Percentiles rank a stretch among this genome's conserved stretches.
These are phyloP conservation scores for Setaria viridis DNA, from an alignment of 202 grass and related monocot species.

Conservation along the genomic window DNA sequence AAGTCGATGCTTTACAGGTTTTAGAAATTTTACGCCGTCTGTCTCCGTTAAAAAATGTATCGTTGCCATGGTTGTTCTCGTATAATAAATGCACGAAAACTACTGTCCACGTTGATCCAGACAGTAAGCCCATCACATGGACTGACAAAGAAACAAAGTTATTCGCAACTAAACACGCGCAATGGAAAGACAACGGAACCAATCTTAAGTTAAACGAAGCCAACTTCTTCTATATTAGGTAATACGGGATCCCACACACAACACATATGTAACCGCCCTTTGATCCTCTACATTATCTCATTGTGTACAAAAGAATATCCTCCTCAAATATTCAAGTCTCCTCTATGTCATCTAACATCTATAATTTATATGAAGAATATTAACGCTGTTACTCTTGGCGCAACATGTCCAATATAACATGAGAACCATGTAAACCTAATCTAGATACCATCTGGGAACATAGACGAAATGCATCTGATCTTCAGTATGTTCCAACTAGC, in stretches of 20 bases:
- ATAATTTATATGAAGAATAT: constrained; percentile 54
- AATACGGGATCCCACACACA: constrained; percentile 55
- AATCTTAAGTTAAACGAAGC: constrained; percentile 12
- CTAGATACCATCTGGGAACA: constrained; percentile 22
- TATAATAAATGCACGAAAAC: background rate
- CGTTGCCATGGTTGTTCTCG: too few species aligned
- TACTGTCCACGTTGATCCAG: background rate
- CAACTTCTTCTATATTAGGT: constrained; percentile 53
- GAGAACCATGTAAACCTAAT: constrained; percentile 51
- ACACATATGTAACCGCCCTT: constrained; percentile 51
- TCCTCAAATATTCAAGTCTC: constrained; percentile 42
- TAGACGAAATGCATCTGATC: background rate
- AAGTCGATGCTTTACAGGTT: background rate
- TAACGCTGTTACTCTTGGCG: constrained; percentile 30
- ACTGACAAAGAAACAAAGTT: background rate
- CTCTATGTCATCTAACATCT: constrained; percentile 55
- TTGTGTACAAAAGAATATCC: constrained; percentile 73
- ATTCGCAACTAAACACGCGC: background rate
- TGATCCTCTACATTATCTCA: constrained; percentile 63
- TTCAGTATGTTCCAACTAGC: constrained; percentile 17
- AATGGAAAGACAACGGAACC: background rate
- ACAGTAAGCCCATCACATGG: background rate
- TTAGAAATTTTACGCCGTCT: too few species aligned
- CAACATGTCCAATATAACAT: constrained; percentile 52
- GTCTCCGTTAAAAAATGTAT: too few species aligned